These are phyloP conservation scores for Aspergillus amoenus DNA, from an alignment of 2,329 filamentous ascomycete species.

Conservation along the genomic window DNA sequence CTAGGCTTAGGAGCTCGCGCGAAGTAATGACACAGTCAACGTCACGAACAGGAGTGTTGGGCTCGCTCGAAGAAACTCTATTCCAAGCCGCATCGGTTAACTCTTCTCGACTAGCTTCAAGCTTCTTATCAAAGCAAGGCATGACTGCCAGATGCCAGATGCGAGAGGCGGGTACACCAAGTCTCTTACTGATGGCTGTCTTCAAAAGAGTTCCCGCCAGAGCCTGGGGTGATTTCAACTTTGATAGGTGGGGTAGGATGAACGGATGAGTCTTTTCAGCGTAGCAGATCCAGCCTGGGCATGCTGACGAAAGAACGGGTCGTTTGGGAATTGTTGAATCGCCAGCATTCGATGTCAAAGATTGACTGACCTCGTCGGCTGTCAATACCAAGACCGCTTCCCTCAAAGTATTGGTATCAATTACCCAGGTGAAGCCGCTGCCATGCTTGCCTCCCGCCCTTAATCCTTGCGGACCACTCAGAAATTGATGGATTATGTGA, in stretches of 20 bases:
- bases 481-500: slow-evolving; percentile 76
- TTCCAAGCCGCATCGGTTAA: slow-evolving; percentile 78
- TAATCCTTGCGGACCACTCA: slow-evolving; percentile 69
- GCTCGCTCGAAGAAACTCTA: slow-evolving; percentile 33
- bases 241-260: slow-evolving; percentile 84
- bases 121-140: slow-evolving; percentile 99
- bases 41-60: slow-evolving; percentile 63
- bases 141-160: slow-evolving; percentile 97
- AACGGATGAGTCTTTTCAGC: slow-evolving; percentile 97
- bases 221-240: slow-evolving; percentile 91
- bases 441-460: slow-evolving; percentile 67
- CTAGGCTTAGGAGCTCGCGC: slow-evolving; percentile 87
- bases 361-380: slow-evolving; percentile 66
- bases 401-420: slow-evolving; percentile 83
- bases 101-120: slow-evolving; percentile 91
- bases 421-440: slow-evolving; percentile 82
- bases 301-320: slow-evolving; percentile 74
- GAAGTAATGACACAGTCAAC: slow-evolving; percentile 98
- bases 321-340: slow-evolving; percentile 29
- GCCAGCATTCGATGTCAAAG: slow-evolving; percentile 21
- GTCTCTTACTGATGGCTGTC: slow-evolving; percentile 71
- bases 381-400: slow-evolving; percentile 80
- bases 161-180: slow-evolving; percentile 70
- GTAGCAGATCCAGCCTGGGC: slow-evolving; percentile 98
- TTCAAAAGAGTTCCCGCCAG: slow-evolving; percentile 88